These are phyloP conservation scores for Lactifluus piperatus DNA, from an alignment of 768 basidiomycete species.

Conservation along the genomic window DNA sequence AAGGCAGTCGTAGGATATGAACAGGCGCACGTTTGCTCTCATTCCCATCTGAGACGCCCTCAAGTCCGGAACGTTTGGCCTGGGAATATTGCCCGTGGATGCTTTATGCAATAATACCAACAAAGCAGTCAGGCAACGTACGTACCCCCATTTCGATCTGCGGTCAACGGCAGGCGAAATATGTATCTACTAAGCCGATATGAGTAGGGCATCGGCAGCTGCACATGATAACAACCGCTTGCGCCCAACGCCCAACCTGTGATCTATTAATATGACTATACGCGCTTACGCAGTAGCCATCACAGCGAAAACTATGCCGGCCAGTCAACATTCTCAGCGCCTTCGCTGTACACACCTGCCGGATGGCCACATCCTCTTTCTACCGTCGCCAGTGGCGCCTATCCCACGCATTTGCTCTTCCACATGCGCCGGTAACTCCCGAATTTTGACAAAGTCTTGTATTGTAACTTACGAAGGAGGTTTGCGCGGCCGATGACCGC, in stretches of 20 bases:
- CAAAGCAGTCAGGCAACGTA: conserved; percentile 27
- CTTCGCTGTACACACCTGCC: background rate
- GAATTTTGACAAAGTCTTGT: background rate
- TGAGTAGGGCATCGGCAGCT: background rate
- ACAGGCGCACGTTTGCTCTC: conserved; percentile 51
- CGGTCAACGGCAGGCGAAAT: background rate
- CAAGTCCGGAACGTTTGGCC: conserved; percentile 53
- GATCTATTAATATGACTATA: background rate
- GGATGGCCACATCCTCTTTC: background rate
- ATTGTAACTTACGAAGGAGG: background rate
- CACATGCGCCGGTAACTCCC: background rate
- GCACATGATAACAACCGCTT: background rate
- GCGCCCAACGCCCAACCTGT: background rate
- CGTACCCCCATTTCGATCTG: background rate
- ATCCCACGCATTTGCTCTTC: background rate
- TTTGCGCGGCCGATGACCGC: background rate
- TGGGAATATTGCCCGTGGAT: conserved; percentile 45
- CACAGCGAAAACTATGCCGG: background rate
- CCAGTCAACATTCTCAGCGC: background rate
- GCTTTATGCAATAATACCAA: conserved; percentile 29
- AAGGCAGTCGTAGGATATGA: background rate
- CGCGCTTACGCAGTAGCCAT: background rate
- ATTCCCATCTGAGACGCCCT: conserved; percentile 52
- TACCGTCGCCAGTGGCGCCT: background rate
- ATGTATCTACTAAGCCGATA: background rate